Evolutionary conservation across 2,329 filamentous ascomycete genomes (phyloP), one percentile per base, ranked within the genome.

Genomic region (Colletotrichum sp.): DNA sequence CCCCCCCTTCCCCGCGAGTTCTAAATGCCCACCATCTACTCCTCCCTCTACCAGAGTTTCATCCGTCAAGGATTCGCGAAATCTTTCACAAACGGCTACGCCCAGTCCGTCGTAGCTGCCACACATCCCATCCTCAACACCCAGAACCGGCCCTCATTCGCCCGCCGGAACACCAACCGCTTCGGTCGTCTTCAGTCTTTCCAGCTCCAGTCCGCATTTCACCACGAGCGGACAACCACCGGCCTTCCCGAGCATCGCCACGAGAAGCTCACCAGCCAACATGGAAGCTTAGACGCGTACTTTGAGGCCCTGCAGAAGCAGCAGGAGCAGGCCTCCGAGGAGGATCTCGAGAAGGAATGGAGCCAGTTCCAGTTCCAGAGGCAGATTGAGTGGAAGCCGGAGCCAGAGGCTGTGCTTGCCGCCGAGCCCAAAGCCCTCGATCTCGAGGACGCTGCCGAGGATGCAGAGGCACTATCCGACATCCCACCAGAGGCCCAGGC

Each of bases 31-130:
- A 89, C 90, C 85, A 92, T 93, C 83, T 93, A 93, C 86, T 93
- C 91, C 78, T 91, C 90, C 83, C 88, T 93, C 79, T 93, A 92
- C 87, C 90, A 92, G 88, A 93, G 91, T 90, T 95, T 99, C 90
- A 95, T 98, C 92, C 96, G 97, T 90, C 95, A 96, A 91, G 96
- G 95, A 94, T 94, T 98, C 88, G 93, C 95, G 84, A 99, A 99
- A 90, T 96, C 96, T 83, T 94, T 99, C 86, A 96, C 95, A 85
- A 95, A 99, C 92, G 96, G 96, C 88, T 99, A 98, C 91, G 96
- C 96, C 81, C 96, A 99, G 86, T 98, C 96, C 78, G 94, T 99
- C 87, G 96, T 99, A 88, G 97, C 97, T 83, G 96, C 96, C 82
- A 95, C 95, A 79, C 96, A 98, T 78, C 91, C 91, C 72, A 94